Evolutionary conservation across 73 alveolate species (phyloP).

Genomic region (Blepharisma stoltei): DNA sequence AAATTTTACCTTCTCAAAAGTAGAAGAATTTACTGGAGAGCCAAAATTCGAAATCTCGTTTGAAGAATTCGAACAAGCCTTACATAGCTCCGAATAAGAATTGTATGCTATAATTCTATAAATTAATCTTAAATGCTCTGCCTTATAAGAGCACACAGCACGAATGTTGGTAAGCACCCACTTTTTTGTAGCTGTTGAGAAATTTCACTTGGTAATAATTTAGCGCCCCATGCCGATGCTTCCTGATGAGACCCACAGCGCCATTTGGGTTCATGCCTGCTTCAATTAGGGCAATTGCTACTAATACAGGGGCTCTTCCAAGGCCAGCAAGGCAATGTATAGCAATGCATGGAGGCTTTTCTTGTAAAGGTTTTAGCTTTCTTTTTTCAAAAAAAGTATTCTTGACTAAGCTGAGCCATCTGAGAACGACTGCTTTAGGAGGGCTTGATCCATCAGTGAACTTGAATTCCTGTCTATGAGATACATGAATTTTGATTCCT

Average conservation of each 20-base stretch:
- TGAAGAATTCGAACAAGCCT: no score
- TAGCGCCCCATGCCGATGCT: conserved; percentile 17
- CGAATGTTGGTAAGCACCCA: background rate
- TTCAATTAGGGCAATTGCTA: conserved; percentile 29
- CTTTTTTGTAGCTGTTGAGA: background rate
- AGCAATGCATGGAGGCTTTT: conserved; percentile 24
- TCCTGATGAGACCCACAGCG: conserved; percentile 14
- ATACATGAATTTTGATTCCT: conserved; percentile 27
- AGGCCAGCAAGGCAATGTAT: conserved; percentile 34
- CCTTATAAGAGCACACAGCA: conserved; percentile 9
- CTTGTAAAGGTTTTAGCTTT: background rate
- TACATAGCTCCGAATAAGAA: no score
- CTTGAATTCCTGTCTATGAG: conserved; percentile 9
- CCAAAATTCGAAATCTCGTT: no score
- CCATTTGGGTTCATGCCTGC: background rate
- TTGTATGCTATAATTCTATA: no score
- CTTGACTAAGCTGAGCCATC: conserved; percentile 22
- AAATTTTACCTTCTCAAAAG: no score
- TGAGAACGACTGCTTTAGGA: background rate
- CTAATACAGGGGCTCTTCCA: conserved; percentile 32
- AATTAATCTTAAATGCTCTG: background rate
- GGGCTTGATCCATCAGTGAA: conserved; percentile 18
- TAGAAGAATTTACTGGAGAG: no score
- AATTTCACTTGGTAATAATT: conserved; percentile 21
- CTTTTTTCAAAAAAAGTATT: conserved; percentile 18